Evolutionary conservation across 2,329 filamentous ascomycete genomes (phyloP).

Genomic region (Claviceps monticola): DNA sequence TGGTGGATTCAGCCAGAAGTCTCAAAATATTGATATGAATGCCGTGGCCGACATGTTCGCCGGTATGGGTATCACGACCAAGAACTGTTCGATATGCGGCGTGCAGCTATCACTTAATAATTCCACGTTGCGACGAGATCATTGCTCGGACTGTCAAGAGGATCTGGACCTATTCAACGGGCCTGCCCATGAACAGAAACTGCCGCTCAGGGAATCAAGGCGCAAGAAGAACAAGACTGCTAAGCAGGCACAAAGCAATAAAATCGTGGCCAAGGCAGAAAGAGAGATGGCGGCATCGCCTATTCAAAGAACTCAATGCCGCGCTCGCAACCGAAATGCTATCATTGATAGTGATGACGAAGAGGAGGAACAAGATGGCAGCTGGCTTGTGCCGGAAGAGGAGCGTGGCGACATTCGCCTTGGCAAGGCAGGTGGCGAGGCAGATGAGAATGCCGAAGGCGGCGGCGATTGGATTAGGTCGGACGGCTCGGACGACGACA

Average conservation of each 20-base stretch:
- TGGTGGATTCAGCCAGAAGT: slow-evolving; percentile 42
- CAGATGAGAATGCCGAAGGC: slow-evolving; percentile 78
- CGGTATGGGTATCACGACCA: slow-evolving; percentile 62
- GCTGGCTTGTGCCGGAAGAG: slow-evolving; percentile 65
- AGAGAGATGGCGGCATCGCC: slow-evolving; percentile 11
- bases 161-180: slow-evolving; percentile 54
- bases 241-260: slow-evolving; percentile 21
- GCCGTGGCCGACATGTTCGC: slow-evolving; percentile 77
- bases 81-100: slow-evolving; percentile 75
- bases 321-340: slow-evolving; percentile 37
- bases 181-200: slow-evolving; percentile 25
- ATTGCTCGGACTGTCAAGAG: slow-evolving; percentile 60
- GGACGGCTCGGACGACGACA: slow-evolving; percentile 49
- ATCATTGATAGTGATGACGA: slow-evolving; percentile 55
- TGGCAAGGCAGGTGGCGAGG: slow-evolving; percentile 68
- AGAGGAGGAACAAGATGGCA: slow-evolving; percentile 58
- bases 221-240: slow-evolving; percentile 13
- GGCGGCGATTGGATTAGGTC: slow-evolving; percentile 67
- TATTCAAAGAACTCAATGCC: slow-evolving; percentile 13
- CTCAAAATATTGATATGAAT: slow-evolving; percentile 55
- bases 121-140: slow-evolving; percentile 25
- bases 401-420: slow-evolving; percentile 47
- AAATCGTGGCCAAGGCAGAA: slow-evolving; percentile 6
- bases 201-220: slow-evolving; percentile 24
- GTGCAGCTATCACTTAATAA: slow-evolving; percentile 44